Conservation (phyloP, 2,329 filamentous ascomycete genomes). For the Hyphodiscus sp. region DNA sequence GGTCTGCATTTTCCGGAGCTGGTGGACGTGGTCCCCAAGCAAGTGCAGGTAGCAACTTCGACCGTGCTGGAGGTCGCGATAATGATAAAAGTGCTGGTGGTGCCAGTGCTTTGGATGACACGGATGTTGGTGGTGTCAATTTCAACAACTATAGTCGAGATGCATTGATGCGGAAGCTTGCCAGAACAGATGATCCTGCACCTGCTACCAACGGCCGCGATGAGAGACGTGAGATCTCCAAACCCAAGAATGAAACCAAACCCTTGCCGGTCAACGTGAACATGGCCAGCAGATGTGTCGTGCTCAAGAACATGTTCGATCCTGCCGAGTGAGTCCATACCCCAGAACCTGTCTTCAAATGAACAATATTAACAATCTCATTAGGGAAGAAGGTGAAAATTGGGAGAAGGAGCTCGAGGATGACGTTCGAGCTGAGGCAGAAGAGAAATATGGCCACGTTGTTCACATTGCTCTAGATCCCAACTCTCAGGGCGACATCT, state of each 20-base stretch:
- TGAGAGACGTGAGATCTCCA: conserved; percentile 65
- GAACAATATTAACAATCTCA: conserved; percentile 29
- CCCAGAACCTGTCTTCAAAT: too few species aligned
- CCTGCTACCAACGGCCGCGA: conserved; percentile 46
- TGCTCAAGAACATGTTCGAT: conserved; percentile 94
- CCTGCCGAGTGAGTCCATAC: conserved; percentile 68
- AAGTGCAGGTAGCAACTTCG: conserved; percentile 70
- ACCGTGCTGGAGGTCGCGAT: conserved; percentile 82
- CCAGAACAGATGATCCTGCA: conserved; percentile 80
- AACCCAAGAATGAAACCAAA: conserved; percentile 73
- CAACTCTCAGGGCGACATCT: conserved; percentile 92
- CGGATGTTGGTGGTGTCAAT: conserved; percentile 95
- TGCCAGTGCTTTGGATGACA: conserved; percentile 93
- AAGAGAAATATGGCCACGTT: conserved; percentile 92
- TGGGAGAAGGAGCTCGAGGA: conserved; percentile 95
- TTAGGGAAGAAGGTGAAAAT: conserved; percentile 73
- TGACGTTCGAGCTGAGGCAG: conserved; percentile 88
- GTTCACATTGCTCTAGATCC: conserved; percentile 94
- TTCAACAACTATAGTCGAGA: conserved; percentile 99
- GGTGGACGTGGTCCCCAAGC: conserved; percentile 81
- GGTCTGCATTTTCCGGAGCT: conserved; percentile 84
- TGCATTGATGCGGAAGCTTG: conserved; percentile 97
- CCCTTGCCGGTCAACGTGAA: conserved; percentile 79
- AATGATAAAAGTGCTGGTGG: conserved; percentile 82
- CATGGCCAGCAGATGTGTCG: conserved; percentile 87